Base-by-base conservation (phyloP, 2,329 filamentous ascomycete species). In the Lecanicillium sp. region DNA sequence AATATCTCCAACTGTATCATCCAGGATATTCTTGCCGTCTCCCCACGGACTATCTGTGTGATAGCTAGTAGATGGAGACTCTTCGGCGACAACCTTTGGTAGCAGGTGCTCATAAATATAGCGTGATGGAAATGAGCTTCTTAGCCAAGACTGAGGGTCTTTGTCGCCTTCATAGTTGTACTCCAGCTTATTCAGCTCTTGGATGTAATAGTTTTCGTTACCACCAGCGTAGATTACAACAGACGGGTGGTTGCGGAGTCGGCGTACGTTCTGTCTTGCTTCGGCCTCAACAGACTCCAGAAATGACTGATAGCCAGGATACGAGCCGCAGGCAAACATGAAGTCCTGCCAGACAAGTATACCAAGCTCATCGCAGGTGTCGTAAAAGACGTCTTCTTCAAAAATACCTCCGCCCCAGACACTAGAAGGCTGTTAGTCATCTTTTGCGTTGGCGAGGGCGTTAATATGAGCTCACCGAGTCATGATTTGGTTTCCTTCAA, bases 31-130 rank as follows among this genome's bases (percentile, higher is more conserved):
- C 25, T 41, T 43, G 9, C 47, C 45, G 44, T 75, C 73, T 29
- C 81, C 80, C 66, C 79, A 85, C 39, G 82, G 84, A 18, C 79
- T 83, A 28, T 81, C 83, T 18, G 80, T 80, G 43, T 83, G 81
- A 49, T 83, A 82, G 46, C 79, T 79, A 11, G 78, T 75, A 43
- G 71, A 70, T 6, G 79, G 79, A 18, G 70, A 68, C 46, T 82
- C 64, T 37, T 74, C 69, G 5, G 67, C 63, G 9, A 83, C 72
- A 9, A 80, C 70, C 36, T 83, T 75, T 1, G 79, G 79, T 2
- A 89, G 64, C 6, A 89, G 59, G 53, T 86, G 80, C 56, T 89
- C 84, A 52, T 89, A 90, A 35, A 85, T 83, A 48, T 86, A 88
- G 35, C 85, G 69, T 1, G 83, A 83, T 1, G 85, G 83, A 49